phyloP scores from a whole-genome alignment of 2,329 filamentous ascomycete species.

The Neonectria coccinea region DNA sequence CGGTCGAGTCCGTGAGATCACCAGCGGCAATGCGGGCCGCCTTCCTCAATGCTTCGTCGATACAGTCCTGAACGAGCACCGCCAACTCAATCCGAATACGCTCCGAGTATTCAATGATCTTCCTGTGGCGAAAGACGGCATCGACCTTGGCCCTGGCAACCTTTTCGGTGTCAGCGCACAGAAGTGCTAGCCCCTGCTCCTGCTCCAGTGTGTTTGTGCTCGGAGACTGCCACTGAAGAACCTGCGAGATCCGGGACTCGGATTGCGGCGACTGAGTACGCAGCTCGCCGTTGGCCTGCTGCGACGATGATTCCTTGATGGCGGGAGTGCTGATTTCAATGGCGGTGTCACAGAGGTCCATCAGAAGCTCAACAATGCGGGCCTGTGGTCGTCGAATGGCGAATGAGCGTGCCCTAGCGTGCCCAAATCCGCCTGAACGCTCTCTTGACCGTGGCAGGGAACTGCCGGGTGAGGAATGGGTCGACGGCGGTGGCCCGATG shows the following conservation, averaged over 20 bases:
- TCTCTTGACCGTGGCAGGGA: constrained; percentile 79
- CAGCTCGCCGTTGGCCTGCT: constrained; percentile 76
- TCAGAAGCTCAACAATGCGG: constrained; percentile 91
- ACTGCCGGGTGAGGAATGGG: constrained; percentile 77
- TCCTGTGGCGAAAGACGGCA: constrained; percentile 88
- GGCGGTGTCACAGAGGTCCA: constrained; percentile 95
- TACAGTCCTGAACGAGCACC: constrained; percentile 93
- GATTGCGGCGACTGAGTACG: constrained; percentile 96
- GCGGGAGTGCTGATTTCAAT: constrained; percentile 94
- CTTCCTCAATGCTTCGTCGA: constrained; percentile 90
- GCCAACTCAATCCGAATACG: constrained; percentile 95
- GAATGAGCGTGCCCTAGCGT: constrained; percentile 86
- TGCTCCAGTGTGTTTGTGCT: constrained; percentile 92
- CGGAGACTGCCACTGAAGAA: constrained; percentile 96
- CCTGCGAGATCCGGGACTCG: constrained; percentile 92
- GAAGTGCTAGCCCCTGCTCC: constrained; percentile 85
- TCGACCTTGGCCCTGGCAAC: constrained; percentile 91
- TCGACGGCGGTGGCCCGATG: constrained; percentile 81
- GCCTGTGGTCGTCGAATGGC: constrained; percentile 89
- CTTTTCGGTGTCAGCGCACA: constrained; percentile 92
- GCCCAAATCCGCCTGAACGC: constrained; percentile 81
- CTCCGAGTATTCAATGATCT: constrained; percentile 95
- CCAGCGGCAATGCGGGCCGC: constrained; percentile 89
- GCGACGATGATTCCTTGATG: constrained; percentile 83
- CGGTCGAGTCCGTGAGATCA: constrained; percentile 81